Evolutionary conservation across 1,284 basidiomycete species (phyloP).

Genomic region (Boletellus sp.): DNA sequence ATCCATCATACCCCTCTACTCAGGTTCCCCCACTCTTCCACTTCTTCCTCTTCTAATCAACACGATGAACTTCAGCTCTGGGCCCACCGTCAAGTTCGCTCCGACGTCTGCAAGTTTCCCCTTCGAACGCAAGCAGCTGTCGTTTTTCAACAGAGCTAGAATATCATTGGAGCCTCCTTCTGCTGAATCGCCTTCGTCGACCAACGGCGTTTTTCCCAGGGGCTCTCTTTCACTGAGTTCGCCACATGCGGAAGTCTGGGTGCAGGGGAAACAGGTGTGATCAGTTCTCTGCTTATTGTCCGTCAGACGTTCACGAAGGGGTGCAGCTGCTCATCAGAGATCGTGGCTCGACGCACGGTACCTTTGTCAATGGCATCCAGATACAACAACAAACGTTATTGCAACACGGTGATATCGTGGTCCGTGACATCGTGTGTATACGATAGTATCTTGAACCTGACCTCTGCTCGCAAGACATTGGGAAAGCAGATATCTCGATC

Average conservation of each 20-base stretch:
- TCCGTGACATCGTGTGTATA: slow-evolving; percentile 22
- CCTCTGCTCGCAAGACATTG: slow-evolving; percentile 32
- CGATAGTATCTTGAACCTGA: slow-evolving; percentile 2
- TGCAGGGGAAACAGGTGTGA: slow-evolving; percentile 37
- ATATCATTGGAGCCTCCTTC: slow-evolving; percentile 35
- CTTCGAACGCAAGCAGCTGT: slow-evolving; percentile 40
- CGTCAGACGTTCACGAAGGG: slow-evolving; percentile 8
- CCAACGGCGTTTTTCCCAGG: slow-evolving; percentile 35
- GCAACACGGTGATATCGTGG: slow-evolving; percentile 41
- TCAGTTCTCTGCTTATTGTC: background rate
- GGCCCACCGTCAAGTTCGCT: slow-evolving; percentile 33
- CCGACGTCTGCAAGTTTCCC: slow-evolving; percentile 41
- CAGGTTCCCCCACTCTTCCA: background rate
- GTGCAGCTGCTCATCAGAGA: slow-evolving; percentile 43
- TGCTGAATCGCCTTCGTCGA: slow-evolving; percentile 22
- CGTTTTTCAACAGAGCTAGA: slow-evolving; percentile 31
- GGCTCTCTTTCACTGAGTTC: slow-evolving; percentile 40
- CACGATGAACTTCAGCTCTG: slow-evolving; percentile 27
- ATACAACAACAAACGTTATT: slow-evolving; percentile 36
- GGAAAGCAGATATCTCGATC: slow-evolving; percentile 38
- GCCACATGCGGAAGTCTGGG: slow-evolving; percentile 44
- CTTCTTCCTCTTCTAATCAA: background rate
- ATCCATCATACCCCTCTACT: background rate
- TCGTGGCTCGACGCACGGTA: slow-evolving; percentile 42
- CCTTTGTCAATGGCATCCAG: slow-evolving; percentile 41